phyloP scores from a whole-genome alignment of 2,329 filamentous ascomycete genomes.

The Chrysoporthe cubensis region DNA sequence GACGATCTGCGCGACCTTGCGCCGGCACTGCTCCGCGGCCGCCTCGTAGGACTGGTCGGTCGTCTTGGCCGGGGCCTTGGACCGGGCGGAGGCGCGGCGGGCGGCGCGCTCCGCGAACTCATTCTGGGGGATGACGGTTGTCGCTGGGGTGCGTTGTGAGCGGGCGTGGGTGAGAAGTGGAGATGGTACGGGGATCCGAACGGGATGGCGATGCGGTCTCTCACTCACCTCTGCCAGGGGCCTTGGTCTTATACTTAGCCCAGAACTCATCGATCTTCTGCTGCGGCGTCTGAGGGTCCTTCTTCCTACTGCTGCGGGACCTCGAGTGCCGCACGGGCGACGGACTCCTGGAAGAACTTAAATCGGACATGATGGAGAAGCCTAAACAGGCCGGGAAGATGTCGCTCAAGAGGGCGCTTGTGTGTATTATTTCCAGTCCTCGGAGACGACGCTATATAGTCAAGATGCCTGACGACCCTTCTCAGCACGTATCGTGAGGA shows the following conservation, averaged over 20 bases:
- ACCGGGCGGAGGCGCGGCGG: constrained; percentile 57
- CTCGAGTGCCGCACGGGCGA: constrained; percentile 2
- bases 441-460: neutral
- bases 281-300: constrained; percentile 65
- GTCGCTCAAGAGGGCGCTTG: no score
- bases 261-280: constrained; percentile 73
- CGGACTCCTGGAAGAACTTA: constrained; percentile 4
- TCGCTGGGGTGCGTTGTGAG: constrained; percentile 49
- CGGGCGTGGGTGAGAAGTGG: constrained; percentile 1
- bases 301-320: constrained; percentile 31
- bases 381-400: neutral
- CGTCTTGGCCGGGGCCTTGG: constrained; percentile 55
- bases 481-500: neutral
- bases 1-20: constrained; percentile 65
- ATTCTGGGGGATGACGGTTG: constrained; percentile 67
- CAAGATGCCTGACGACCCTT: neutral
- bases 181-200: neutral
- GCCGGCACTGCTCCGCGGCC: constrained; percentile 69
- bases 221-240: constrained; percentile 67
- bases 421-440: neutral
- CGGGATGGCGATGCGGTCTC: neutral
- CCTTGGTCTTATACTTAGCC: constrained; percentile 71
- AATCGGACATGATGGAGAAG: constrained; percentile 16
- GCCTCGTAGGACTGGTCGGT: constrained; percentile 73
- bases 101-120: constrained; percentile 65